These are phyloP conservation scores for Phytophthora foliorum DNA, from an alignment of 352 stramenopile species.

Conservation along the genomic window DNA sequence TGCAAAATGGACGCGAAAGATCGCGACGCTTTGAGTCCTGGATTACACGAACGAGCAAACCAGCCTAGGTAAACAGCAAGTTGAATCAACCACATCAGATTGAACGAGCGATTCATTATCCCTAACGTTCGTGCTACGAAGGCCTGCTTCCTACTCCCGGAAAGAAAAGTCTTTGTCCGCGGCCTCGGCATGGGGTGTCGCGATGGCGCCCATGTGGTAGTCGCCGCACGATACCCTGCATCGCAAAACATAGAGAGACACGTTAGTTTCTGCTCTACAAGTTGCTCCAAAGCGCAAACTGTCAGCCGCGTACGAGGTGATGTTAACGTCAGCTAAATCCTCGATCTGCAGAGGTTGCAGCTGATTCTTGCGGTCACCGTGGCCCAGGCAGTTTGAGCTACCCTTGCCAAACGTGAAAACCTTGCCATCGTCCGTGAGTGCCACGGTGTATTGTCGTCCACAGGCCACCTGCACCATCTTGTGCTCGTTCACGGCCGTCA, in stretches of 20 bases:
- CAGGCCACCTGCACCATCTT: conserved; percentile 86
- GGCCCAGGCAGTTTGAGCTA: conserved; percentile 88
- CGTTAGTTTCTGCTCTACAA: conserved; percentile 7
- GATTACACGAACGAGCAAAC: not conserved
- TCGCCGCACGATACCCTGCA: conserved; percentile 84
- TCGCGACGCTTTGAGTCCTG: conserved; percentile 23
- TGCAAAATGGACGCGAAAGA: conserved; percentile 28
- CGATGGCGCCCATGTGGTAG: conserved; percentile 89
- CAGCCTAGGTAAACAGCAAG: conserved; percentile 2
- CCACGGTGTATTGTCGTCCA: conserved; percentile 88
- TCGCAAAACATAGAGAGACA: not conserved
- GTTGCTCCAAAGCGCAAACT: not conserved
- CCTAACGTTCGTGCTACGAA: conserved; percentile 23
- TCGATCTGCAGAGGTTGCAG: conserved; percentile 87
- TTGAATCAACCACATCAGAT: conserved; percentile 1
- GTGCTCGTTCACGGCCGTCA: conserved; percentile 81
- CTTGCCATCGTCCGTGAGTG: conserved; percentile 73
- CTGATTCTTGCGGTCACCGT: conserved; percentile 91
- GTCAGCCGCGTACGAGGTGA: conserved; percentile 65
- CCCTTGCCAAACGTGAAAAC: conserved; percentile 92
- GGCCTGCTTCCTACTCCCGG: conserved; percentile 46
- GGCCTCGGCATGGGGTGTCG: conserved; percentile 69
- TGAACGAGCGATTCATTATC: conserved; percentile 22
- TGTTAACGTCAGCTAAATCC: conserved; percentile 61
- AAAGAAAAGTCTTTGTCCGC: conserved; percentile 89